phyloP scores from a whole-genome alignment of 176 grass and related monocot genomes.

The Avena eriantha region DNA sequence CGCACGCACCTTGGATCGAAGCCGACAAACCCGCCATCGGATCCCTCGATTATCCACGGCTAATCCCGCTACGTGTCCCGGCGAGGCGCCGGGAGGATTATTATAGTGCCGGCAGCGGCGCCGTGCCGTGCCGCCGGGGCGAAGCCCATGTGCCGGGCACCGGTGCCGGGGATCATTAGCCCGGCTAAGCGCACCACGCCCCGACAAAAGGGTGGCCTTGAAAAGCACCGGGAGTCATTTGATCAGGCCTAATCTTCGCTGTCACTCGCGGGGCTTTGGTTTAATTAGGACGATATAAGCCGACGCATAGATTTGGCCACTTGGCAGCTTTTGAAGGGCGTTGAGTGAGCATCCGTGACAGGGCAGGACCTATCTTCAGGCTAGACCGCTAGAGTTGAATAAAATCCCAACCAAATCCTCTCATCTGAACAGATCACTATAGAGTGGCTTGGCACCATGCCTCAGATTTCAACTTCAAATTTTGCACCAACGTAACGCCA shows the following conservation, averaged over 20 bases:
- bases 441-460: not conserved
- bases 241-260: constrained; percentile 24
- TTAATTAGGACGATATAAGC: not conserved
- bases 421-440: not conserved
- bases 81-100: constrained; percentile 4
- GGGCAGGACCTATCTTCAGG: not conserved
- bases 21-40: constrained; percentile 15
- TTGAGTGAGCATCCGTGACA: not conserved
- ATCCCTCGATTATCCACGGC: not conserved
- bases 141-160: constrained; percentile 55
- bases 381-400: not conserved
- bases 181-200: not conserved
- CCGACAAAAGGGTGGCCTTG: constrained; percentile 8
- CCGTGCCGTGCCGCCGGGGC: constrained; percentile 44
- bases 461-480: too few species aligned
- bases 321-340: not conserved
- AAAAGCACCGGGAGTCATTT: not conserved
- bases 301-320: not conserved
- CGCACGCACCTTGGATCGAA: not conserved
- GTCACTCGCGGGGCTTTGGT: not conserved
- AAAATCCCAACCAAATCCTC: not conserved
- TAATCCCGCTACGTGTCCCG: constrained; percentile 32
- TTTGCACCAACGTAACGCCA: too few species aligned
- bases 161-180: constrained; percentile 36
- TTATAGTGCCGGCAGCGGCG: constrained; percentile 40